These are phyloP conservation scores for Euclidium syriacum DNA, from an alignment of 345 rosid species.

Conservation along the genomic window DNA sequence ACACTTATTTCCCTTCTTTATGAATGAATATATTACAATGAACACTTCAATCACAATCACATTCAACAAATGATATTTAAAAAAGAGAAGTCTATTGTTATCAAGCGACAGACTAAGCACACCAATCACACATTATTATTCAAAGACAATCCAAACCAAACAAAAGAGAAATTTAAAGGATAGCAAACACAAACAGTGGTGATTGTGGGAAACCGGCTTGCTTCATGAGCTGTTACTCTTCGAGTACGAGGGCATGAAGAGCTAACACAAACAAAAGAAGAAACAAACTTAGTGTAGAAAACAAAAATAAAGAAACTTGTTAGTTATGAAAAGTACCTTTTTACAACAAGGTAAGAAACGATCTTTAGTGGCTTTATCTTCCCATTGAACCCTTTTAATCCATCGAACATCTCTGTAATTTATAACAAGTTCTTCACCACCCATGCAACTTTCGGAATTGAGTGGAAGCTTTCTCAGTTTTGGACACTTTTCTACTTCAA, in stretches of 20 bases:
- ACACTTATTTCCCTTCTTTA: no score
- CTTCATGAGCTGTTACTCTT: no score
- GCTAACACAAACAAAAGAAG: neutral
- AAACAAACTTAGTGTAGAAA: neutral
- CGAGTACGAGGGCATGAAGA: neutral
- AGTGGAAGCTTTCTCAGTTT: constrained; percentile 16
- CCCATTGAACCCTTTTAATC: neutral
- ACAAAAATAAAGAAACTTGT: neutral
- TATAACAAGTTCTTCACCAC: neutral
- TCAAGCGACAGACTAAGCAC: no score
- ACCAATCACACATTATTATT: neutral
- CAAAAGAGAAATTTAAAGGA: no score
- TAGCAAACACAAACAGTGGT: no score
- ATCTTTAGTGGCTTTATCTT: neutral
- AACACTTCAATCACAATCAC: no score
- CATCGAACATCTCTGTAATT: neutral
- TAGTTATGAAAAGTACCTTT: constrained; percentile 6
- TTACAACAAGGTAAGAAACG: constrained; percentile 6
- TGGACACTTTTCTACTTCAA: neutral
- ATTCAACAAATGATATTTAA: no score
- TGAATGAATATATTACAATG: no score
- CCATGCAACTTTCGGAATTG: neutral
- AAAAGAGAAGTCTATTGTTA: no score
- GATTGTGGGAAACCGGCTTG: neutral
- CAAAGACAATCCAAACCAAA: neutral